Evolutionary conservation across 768 basidiomycete genomes (phyloP).

Genomic region (Trametes cingulata): DNA sequence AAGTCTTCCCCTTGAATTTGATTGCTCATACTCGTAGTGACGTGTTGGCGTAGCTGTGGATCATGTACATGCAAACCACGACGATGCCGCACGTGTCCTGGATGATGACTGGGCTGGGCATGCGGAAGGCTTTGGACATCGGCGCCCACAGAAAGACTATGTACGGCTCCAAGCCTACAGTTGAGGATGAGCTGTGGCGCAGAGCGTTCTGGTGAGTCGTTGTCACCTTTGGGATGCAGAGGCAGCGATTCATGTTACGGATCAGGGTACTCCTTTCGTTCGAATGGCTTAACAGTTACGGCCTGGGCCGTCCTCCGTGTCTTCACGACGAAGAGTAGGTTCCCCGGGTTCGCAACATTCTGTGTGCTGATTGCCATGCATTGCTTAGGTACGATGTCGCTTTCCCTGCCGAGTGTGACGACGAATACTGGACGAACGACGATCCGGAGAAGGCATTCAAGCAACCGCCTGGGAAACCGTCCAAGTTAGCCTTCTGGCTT

Average conservation of each 20-base stretch:
- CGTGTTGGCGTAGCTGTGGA: slow-evolving; percentile 44
- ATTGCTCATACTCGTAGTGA: not conserved
- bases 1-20: slow-evolving; percentile 25
- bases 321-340: slow-evolving; percentile 69
- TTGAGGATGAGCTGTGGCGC: slow-evolving; percentile 65
- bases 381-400: slow-evolving; percentile 56
- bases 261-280: slow-evolving; percentile 34
- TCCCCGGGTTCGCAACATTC: not conserved
- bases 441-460: slow-evolving; percentile 52
- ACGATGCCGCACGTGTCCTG: slow-evolving; percentile 66
- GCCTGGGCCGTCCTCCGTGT: slow-evolving; percentile 64
- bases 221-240: too few species aligned
- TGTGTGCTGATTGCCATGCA: not conserved
- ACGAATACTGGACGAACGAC: slow-evolving; percentile 62
- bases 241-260: too few species aligned
- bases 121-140: slow-evolving; percentile 44
- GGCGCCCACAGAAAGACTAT: slow-evolving; percentile 46
- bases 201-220: slow-evolving; percentile 47
- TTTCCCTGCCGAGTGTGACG: slow-evolving; percentile 64
- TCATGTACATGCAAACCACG: slow-evolving; percentile 55
- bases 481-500: slow-evolving; percentile 53
- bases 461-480: slow-evolving; percentile 64
- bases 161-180: slow-evolving; percentile 33
- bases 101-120: slow-evolving; percentile 44
- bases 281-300: slow-evolving; percentile 41